Percentiles rank a stretch among this genome's conserved stretches.
These are phyloP conservation scores for Floccularia luteovirens DNA, from an alignment of 768 basidiomycete genomes.

Conservation along the genomic window DNA sequence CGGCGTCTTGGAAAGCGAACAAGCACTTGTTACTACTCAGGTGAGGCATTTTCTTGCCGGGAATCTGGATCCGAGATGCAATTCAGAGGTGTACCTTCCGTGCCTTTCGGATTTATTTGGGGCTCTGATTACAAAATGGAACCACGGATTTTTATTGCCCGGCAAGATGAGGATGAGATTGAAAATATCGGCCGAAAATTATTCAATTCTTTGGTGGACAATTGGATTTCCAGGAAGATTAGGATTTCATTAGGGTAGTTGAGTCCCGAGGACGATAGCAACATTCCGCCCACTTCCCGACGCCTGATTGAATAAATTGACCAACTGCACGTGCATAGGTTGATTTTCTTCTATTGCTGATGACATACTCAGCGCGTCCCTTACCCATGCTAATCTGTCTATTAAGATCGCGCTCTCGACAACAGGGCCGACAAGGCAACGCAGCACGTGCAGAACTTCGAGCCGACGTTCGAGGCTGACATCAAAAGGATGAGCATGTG, in stretches of 20 bases:
- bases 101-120: too few relatives aligned
- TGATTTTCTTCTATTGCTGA: not conserved
- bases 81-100: too few relatives aligned
- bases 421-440: slow-evolving; percentile 62
- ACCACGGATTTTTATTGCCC: too few relatives aligned
- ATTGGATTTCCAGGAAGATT: too few relatives aligned
- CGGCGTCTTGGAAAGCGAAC: too few relatives aligned
- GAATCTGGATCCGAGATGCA: too few relatives aligned
- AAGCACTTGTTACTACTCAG: too few relatives aligned
- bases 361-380: slow-evolving; percentile 22
- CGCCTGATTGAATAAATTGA: slow-evolving; percentile 69
- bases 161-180: too few relatives aligned
- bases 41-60: too few relatives aligned
- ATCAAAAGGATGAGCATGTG: slow-evolving; percentile 5
- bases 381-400: slow-evolving; percentile 56
- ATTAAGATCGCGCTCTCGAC: slow-evolving; percentile 59
- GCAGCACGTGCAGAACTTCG: slow-evolving; percentile 54
- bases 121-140: too few relatives aligned
- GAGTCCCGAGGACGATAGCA: slow-evolving; percentile 45
- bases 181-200: too few relatives aligned
- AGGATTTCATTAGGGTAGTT: slow-evolving; percentile 1
- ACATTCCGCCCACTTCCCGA: slow-evolving; percentile 70
- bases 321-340: slow-evolving; percentile 25
- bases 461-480: slow-evolving; percentile 29
- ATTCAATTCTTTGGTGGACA: too few relatives aligned